phyloP scores from a whole-genome alignment of 1,284 basidiomycete genomes.

The Cryptococcus amylolentus region DNA sequence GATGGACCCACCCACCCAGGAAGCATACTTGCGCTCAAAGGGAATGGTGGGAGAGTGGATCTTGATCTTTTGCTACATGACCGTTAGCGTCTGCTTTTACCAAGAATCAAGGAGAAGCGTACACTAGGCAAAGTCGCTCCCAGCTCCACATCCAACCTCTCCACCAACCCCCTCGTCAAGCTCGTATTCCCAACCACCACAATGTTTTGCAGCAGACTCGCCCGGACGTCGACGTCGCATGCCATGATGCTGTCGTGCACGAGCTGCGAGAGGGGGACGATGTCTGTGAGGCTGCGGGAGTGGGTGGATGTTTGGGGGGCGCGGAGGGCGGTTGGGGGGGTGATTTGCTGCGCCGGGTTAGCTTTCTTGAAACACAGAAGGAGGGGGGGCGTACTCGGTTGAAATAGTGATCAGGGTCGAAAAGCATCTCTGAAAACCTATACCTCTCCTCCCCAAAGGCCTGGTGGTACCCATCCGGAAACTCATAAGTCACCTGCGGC shows the following conservation, averaged over 20 bases:
- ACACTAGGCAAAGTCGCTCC: conserved; percentile 74
- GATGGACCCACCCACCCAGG: conserved; percentile 92
- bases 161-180: conserved; percentile 77
- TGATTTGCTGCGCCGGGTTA: conserved; percentile 18
- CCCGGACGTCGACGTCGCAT: conserved; percentile 87
- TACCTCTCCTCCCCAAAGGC: conserved; percentile 81
- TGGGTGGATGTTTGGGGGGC: conserved; percentile 51
- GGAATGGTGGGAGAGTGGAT: conserved; percentile 86
- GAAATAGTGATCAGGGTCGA: conserved; percentile 72
- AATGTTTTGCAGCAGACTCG: conserved; percentile 85
- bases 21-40: conserved; percentile 78
- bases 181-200: conserved; percentile 91
- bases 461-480: conserved; percentile 88
- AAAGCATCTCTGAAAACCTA: conserved; percentile 83
- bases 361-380: too few species aligned
- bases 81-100: not conserved
- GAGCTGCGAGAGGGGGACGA: conserved; percentile 65
- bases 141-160: conserved; percentile 79
- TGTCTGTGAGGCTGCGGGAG: conserved; percentile 58
- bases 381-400: conserved; percentile 57
- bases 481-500: conserved; percentile 66
- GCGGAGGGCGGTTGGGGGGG: conserved; percentile 37
- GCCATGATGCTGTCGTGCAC: conserved; percentile 75
- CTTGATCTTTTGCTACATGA: conserved; percentile 58
- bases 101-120: conserved; percentile 38